Evolutionary conservation across 2,329 filamentous ascomycete genomes (phyloP), one percentile per base, ranked within the genome.

Genomic region (Penicillium palitans): DNA sequence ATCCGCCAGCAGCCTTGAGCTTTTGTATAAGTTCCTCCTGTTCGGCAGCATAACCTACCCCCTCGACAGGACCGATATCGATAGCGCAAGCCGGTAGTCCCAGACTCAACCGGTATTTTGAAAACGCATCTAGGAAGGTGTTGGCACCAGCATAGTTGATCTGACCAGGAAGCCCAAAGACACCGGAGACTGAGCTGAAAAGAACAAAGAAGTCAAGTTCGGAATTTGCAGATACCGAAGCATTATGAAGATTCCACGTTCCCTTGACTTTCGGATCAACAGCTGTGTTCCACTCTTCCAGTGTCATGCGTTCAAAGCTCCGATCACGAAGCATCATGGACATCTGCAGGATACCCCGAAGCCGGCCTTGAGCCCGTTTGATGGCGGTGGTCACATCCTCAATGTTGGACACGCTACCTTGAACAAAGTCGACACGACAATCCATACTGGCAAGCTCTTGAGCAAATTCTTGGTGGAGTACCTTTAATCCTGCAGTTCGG

Each of bases 191-290:
- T 0, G 76, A 78, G 3, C 74, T 74, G 19, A 79, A 63, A 19
- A 74, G 56, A n/a, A 79, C 59, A 60, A 80, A 79, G 62, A 80
- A 79, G 57, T 79, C 77, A 3, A 80, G 67, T 0, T 64, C 17
- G 58, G 48, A 35, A 4, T 41, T 29, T 3, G 17, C 31, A 35
- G 41, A 40, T 12, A 51, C 24, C 8, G 47, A 44, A 21, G 56
- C 35, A 31, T 57, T 50, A 25, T 66, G 60, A 4, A 67, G 58
- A 31, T 63, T 65, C 60, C 63, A 64, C 0, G 62, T 65, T 29
- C 65, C 65, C 25, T 53, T 51, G 21, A 67, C 62, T 42, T 67
- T 67, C 1, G 65, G 65, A 25, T 61, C 58, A 61, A 61, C 56
- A 19, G 44, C 53, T 3, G 47, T 45, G 19, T 52, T 55, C 61